phyloP scores from a whole-genome alignment of 1,284 basidiomycete species.

The Trichosporon sp. region DNA sequence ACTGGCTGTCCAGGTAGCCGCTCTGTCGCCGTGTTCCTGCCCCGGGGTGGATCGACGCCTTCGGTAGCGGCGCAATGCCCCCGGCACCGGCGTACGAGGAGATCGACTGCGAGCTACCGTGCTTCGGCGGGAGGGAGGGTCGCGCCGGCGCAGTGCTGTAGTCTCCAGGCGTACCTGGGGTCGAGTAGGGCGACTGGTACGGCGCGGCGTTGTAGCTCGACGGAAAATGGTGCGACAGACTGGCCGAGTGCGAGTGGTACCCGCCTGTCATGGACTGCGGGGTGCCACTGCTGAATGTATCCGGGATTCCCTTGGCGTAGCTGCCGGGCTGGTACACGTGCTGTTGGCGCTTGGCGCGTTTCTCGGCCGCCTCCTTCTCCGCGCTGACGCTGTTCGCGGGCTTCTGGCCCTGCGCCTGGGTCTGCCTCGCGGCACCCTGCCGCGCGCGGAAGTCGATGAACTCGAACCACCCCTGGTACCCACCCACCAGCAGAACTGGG shows the following conservation, averaged over 20 bases:
- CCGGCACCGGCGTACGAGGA: constrained; percentile 36
- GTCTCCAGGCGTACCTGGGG: neutral
- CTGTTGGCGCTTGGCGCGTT: constrained; percentile 39
- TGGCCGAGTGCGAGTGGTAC: constrained; percentile 30
- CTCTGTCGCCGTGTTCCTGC: constrained; percentile 70
- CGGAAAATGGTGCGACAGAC: constrained; percentile 30
- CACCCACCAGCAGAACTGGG: constrained; percentile 83
- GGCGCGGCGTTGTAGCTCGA: neutral
- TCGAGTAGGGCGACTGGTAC: neutral
- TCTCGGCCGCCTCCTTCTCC: neutral
- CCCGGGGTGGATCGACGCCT: constrained; percentile 68
- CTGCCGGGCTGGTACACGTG: constrained; percentile 47
- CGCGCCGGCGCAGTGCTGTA: neutral
- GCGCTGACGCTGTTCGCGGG: constrained; percentile 21
- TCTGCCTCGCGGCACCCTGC: neutral
- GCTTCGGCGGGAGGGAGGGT: constrained; percentile 23
- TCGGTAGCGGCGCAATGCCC: constrained; percentile 66
- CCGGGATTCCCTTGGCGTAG: constrained; percentile 50
- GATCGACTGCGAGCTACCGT: constrained; percentile 32
- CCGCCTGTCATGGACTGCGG: constrained; percentile 53
- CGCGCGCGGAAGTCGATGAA: constrained; percentile 58
- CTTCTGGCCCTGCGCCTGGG: constrained; percentile 20
- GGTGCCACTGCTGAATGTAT: constrained; percentile 43
- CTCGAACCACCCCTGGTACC: constrained; percentile 77
- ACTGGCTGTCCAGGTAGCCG: constrained; percentile 65